Conservation (phyloP, 768 basidiomycete species). For the Lactifluus subvellereus region DNA sequence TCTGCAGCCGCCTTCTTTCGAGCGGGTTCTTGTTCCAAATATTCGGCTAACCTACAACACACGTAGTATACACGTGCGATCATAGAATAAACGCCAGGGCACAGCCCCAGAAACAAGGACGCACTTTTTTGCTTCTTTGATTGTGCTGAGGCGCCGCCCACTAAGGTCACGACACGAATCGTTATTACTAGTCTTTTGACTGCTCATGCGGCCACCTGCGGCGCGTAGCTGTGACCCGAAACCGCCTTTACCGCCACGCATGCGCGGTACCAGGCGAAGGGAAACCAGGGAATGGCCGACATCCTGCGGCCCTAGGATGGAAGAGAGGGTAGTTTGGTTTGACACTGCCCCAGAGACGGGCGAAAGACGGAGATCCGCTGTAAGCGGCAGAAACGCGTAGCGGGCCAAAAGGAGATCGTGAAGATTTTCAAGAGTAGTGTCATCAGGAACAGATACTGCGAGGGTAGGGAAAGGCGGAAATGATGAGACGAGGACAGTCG, state of each 20-base stretch:
- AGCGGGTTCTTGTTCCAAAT: slow-evolving; percentile 78
- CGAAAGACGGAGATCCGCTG: slow-evolving; percentile 39
- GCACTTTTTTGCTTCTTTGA: slow-evolving; percentile 94
- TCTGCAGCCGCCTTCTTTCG: slow-evolving; percentile 74
- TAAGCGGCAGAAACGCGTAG: slow-evolving; percentile 43
- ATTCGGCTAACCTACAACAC: slow-evolving; percentile 62
- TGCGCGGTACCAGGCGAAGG: slow-evolving; percentile 64
- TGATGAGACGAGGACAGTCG: slow-evolving; percentile 50
- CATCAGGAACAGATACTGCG: slow-evolving; percentile 40
- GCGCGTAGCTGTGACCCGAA: slow-evolving; percentile 96
- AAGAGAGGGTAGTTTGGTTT: slow-evolving; percentile 33
- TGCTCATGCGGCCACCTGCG: slow-evolving; percentile 96
- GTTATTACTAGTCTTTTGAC: slow-evolving; percentile 91
- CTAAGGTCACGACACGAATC: slow-evolving; percentile 92
- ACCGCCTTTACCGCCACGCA: slow-evolving; percentile 93
- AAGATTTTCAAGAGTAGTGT: slow-evolving; percentile 38
- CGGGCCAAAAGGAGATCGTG: slow-evolving; percentile 41
- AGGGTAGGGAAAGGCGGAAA: slow-evolving; percentile 58
- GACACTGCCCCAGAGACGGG: slow-evolving; percentile 35
- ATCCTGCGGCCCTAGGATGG: slow-evolving; percentile 30
- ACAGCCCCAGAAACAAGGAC: slow-evolving; percentile 26
- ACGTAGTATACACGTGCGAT: neutral
- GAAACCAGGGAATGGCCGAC: slow-evolving; percentile 42
- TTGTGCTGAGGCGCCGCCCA: slow-evolving; percentile 83
- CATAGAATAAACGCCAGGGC: neutral